These are phyloP conservation scores for Ensete ventricosum DNA, from an alignment of 176 grass and related monocot species.

Conservation along the genomic window DNA sequence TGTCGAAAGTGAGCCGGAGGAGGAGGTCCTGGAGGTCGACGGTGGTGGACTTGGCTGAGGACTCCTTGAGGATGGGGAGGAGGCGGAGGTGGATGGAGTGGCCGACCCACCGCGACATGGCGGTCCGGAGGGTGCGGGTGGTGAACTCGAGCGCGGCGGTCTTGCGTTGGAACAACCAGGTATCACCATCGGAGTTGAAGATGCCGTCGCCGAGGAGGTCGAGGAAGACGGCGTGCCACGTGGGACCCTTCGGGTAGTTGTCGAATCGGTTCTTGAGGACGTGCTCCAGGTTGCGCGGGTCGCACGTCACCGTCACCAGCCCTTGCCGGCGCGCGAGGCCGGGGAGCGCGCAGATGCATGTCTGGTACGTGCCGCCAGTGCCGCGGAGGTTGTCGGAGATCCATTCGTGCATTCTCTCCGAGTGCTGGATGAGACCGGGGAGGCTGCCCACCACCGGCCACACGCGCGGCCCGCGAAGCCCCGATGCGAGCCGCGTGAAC, in stretches of 20 bases:
- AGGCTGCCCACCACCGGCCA: constrained; percentile 81
- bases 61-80: constrained; percentile 8
- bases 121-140: constrained; percentile 16
- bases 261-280: constrained; percentile 21
- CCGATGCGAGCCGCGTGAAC: constrained; percentile 65
- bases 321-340: constrained; percentile 12
- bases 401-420: constrained; percentile 94
- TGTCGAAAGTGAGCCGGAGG: constrained; percentile 23
- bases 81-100: constrained; percentile 23
- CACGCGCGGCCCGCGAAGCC: constrained; percentile 53
- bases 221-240: constrained; percentile 27
- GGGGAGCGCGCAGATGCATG: constrained; percentile 19
- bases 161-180: constrained; percentile 22
- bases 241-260: constrained; percentile 23
- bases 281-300: constrained; percentile 23
- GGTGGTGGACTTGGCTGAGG: not conserved
- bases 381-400: constrained; percentile 61
- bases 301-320: constrained; percentile 21
- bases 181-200: constrained; percentile 20
- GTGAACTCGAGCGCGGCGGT: constrained; percentile 27
- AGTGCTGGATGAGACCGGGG: constrained; percentile 62
- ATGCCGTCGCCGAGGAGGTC: constrained; percentile 24
- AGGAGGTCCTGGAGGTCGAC: constrained; percentile 23
- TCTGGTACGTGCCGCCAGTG: constrained; percentile 25
- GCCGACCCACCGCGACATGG: constrained; percentile 23